Percentiles rank a stretch among this genome's conserved stretches.
phyloP scores from a whole-genome alignment of 148 eudicot genomes.

The Arbutus unedo region DNA sequence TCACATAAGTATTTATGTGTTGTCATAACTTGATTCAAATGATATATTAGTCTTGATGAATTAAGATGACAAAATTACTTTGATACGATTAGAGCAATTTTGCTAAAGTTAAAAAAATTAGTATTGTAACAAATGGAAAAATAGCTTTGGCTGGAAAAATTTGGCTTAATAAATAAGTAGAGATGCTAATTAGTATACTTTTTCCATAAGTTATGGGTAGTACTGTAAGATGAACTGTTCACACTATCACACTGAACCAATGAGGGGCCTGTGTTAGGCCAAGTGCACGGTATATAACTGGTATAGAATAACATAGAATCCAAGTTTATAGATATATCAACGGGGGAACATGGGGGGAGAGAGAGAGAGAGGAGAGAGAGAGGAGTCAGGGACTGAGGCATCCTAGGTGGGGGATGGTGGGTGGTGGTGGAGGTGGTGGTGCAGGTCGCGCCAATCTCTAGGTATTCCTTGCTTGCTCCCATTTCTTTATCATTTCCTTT shows the following conservation, averaged over 20 bases:
- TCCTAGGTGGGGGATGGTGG: not conserved
- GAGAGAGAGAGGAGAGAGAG: not conserved
- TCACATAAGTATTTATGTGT: no score
- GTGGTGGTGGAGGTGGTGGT: constrained; percentile 9
- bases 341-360: no score
- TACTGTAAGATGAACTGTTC: not conserved
- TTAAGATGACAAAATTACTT: no score
- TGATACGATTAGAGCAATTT: no score
- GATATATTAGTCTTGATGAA: no score
- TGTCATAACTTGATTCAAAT: no score
- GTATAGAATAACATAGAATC: not conserved
- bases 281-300: not conserved
- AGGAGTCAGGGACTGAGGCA: not conserved
- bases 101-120: no score
- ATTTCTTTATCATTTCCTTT: constrained; percentile 7
- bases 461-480: constrained; percentile 3
- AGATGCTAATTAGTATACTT: no score
- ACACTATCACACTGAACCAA: not conserved
- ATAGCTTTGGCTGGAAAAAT: no score
- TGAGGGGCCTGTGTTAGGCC: not conserved
- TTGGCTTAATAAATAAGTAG: no score
- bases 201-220: not conserved
- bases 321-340: no score
- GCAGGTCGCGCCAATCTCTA: constrained; percentile 3
- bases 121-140: no score